Evolutionary conservation across 2,329 filamentous ascomycete genomes (phyloP).

Genomic region (Cercospora zeina): DNA sequence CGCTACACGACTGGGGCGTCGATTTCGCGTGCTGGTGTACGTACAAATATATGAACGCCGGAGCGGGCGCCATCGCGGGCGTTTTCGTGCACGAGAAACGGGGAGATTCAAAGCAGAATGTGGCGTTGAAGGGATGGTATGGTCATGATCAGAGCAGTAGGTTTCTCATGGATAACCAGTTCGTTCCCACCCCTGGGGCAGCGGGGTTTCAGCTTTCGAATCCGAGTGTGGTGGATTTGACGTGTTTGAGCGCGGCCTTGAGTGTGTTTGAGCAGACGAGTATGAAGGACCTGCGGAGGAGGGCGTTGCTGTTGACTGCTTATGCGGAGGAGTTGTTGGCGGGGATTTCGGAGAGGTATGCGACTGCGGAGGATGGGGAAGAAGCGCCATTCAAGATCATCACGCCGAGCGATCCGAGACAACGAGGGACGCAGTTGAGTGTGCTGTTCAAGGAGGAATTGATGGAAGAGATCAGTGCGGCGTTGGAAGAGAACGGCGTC

Average conservation of each 20-base stretch:
- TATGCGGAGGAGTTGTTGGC: conserved; percentile 71
- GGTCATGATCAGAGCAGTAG: conserved; percentile 73
- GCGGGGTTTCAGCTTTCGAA: conserved; percentile 84
- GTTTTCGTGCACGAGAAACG: conserved; percentile 78
- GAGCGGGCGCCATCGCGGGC: conserved; percentile 77
- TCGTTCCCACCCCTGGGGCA: conserved; percentile 74
- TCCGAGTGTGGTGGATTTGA: conserved; percentile 74
- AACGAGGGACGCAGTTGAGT: conserved; percentile 76
- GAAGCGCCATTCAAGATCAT: conserved; percentile 53
- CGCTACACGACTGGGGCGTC: conserved; percentile 83
- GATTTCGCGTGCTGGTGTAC: conserved; percentile 93
- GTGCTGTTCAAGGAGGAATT: conserved; percentile 67
- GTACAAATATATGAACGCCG: conserved; percentile 93
- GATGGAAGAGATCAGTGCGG: conserved; percentile 65
- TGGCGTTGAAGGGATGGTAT: conserved; percentile 74
- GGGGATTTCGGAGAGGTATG: conserved; percentile 25
- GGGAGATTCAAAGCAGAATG: conserved; percentile 50
- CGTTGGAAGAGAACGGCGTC: conserved; percentile 67
- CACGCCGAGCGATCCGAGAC: conserved; percentile 66
- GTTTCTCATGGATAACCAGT: conserved; percentile 80
- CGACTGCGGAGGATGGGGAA: conserved; percentile 19
- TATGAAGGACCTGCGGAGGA: conserved; percentile 68
- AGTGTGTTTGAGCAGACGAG: conserved; percentile 70
- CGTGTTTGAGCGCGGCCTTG: conserved; percentile 68
- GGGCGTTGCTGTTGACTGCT: conserved; percentile 70